Evolutionary conservation across 2,329 filamentous ascomycete genomes (phyloP), one percentile per base, ranked within the genome.

Genomic region (Botrytis byssoidea): DNA sequence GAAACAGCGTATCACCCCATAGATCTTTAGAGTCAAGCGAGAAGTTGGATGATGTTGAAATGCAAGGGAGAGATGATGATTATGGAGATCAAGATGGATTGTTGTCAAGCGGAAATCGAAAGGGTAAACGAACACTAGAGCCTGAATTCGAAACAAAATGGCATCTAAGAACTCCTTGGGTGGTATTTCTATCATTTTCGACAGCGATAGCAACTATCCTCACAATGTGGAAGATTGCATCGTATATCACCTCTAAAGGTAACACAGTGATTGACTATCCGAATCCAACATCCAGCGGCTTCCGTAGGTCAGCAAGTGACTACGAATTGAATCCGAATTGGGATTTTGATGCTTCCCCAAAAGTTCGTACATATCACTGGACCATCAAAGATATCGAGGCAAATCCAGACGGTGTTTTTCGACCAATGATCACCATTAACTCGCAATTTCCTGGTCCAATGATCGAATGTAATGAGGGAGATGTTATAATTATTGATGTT

Each of bases 361-460:
- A 84, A 25, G 85, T 84, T 3, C 85, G 90, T 77, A 85, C 88
- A 75, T 90, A 89, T 77, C 82, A 86, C 74, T 92, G 90, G 89
- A 87, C 83, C 0, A 86, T 93, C 44, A 80, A 82, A 16, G 88
- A 91, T 74, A 86, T 86, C 46, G 82, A 84, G 0, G 84, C 88
- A 60, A 90, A 89, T 71, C 90, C 90, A 0, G 89, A 92, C 77
- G 90, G 88, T 5, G 81, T 89, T 32, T 85, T 82, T 61, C 84
- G 86, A 32, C 85, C 84, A 14, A 87, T 91, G 84, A 87, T 94
- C 70, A 88, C 91, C 55, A 92, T 94, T 82, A 94, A 95, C 79
- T 89, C 90, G 51, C 85, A 91, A 79, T 94, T 92, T 82, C 93
- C 93, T 0, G 87, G 93, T 0, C 93, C 93, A 9, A 82, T 92